Base-by-base conservation (phyloP, 257 asterid genomes). In the Solanum sparsipilum region DNA sequence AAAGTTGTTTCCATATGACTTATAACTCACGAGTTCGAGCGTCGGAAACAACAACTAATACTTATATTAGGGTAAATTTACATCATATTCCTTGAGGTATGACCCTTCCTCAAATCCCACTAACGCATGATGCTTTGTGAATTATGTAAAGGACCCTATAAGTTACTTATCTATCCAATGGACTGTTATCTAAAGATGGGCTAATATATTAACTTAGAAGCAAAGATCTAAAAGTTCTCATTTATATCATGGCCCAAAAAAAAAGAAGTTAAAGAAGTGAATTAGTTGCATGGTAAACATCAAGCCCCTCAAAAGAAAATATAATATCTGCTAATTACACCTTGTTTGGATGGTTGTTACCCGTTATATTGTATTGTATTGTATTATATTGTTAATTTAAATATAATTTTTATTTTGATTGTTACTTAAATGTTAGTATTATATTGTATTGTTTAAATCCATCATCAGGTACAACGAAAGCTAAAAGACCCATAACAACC, bases 191-290 rank as follows among this genome's bases (percentile, higher is more conserved):
- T 13, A 72, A 73, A 85, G 2, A 31, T 88, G 86, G 87, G 72
- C 89, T 86, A 88, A 74, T 9, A 58, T 58, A 21, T 88, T 89
- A 52, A 79, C 91, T 88, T 92, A 29, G 88, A 90, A 93, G 89
- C 74, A 58, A 9, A 58, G 41, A 46, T 46, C 5, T 29, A 27
- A 25, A 56, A 27, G 27, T 44, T 27, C 16, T 79, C 25, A 79
- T 29, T 52, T 89, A 90, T 91, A 88, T 73, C 72, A 41, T 21
- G 78, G 84, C 81, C 88, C 90, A 52, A 83, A 5, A 65, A 60
- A 67, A 67, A 5, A 52, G 16, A 79, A 67, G 15, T 48, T 25
- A 36, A 83, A 32, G 44, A 38, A n/a, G 87, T 73, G 63, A 88
- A 86, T 71, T 86, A 85, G 87, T 20, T 88, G 36, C 34, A 23